A percentile compares a stretch with the other conserved stretches of the same genome.
phyloP scores from a whole-genome alignment of 306 rosid genomes.

The Ormosia emarginata region DNA sequence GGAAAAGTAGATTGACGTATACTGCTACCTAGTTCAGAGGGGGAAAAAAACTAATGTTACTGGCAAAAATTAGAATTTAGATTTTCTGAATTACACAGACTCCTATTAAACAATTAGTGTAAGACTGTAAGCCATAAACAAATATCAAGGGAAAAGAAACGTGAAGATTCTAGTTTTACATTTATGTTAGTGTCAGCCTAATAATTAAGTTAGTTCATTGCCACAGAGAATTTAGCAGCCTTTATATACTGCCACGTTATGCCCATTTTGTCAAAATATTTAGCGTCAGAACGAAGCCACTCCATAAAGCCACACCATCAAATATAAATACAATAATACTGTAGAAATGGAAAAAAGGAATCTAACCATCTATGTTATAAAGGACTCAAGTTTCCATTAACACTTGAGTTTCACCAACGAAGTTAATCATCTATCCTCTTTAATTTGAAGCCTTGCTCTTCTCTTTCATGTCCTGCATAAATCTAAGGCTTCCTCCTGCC shows the following conservation, averaged over 20 bases:
- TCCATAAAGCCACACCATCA: background rate
- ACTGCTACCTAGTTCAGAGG: too few relatives aligned
- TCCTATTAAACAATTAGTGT: too few relatives aligned
- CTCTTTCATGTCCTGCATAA: slow-evolving; percentile 46
- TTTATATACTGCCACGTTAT: background rate
- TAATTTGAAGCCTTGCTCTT: background rate
- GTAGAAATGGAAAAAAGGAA: background rate
- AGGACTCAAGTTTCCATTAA: background rate
- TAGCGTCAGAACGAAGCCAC: slow-evolving; percentile 38
- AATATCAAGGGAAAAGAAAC: background rate
- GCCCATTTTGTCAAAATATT: slow-evolving; percentile 2
- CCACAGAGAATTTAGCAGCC: slow-evolving; percentile 9
- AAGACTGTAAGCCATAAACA: too few relatives aligned
- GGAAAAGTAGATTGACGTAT: too few relatives aligned
- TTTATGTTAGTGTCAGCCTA: slow-evolving; percentile 5
- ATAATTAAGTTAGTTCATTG: slow-evolving; percentile 19
- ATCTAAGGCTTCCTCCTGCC: slow-evolving; percentile 50
- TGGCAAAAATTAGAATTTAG: too few relatives aligned
- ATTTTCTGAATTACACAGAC: too few relatives aligned
- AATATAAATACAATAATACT: background rate
- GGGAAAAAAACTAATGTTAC: too few relatives aligned
- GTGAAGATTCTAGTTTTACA: background rate
- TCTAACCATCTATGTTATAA: slow-evolving; percentile 8
- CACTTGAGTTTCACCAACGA: background rate
- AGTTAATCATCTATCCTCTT: background rate